These are phyloP conservation scores for Phytophthora niederhauseri DNA, from an alignment of 352 stramenopile genomes.

Conservation along the genomic window DNA sequence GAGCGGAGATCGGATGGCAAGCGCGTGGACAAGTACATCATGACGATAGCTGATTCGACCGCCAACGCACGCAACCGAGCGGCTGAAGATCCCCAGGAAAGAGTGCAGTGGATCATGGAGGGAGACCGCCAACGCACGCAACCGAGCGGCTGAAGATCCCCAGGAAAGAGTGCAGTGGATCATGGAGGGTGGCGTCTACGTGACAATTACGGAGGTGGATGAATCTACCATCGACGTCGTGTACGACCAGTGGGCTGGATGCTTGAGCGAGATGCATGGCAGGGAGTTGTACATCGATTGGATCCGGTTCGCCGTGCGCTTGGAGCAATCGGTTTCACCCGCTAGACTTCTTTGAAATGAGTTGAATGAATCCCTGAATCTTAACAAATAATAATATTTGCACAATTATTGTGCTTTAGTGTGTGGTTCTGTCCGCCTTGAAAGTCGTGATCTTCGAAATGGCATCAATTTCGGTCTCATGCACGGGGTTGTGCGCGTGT, in stretches of 20 bases:
- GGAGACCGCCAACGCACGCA: constrained; percentile 19
- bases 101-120: constrained; percentile 27
- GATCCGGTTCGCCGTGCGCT: constrained; percentile 9
- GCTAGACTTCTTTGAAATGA: neutral
- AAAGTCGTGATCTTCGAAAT: too few relatives aligned
- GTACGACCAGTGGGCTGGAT: constrained; percentile 34
- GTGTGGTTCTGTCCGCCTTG: neutral
- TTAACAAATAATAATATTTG: neutral
- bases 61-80: constrained; percentile 11
- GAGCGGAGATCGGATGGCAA: constrained; percentile 31
- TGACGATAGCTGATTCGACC: constrained; percentile 5
- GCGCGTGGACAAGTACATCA: constrained; percentile 38
- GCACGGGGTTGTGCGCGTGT: too few relatives aligned
- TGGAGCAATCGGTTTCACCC: constrained; percentile 5
- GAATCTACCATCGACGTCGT: constrained; percentile 20
- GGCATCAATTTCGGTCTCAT: too few relatives aligned
- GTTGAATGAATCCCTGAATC: neutral
- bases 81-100: constrained; percentile 5
- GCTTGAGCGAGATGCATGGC: constrained; percentile 40
- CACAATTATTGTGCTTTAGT: too few relatives aligned
- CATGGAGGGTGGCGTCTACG: constrained; percentile 23
- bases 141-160: constrained; percentile 9
- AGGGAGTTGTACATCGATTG: constrained; percentile 51
- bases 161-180: constrained; percentile 24
- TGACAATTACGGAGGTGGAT: constrained; percentile 30